phyloP scores from a whole-genome alignment of 768 basidiomycete genomes.

The Agrocybe praecox region DNA sequence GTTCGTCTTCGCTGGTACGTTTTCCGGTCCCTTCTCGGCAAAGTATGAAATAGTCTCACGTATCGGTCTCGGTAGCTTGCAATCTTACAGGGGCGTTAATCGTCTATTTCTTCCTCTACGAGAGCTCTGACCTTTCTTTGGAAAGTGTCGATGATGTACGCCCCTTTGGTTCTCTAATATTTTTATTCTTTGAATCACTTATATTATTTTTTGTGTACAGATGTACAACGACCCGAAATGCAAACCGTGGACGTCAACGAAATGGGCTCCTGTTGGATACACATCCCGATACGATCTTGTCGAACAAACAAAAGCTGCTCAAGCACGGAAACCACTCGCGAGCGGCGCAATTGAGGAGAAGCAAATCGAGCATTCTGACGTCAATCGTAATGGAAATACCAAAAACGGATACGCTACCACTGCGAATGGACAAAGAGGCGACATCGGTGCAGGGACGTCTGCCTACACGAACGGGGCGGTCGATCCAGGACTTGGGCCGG shows the following conservation, averaged over 20 bases:
- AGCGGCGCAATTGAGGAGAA: conserved; percentile 24
- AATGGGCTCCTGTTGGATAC: conserved; percentile 65
- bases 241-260: conserved; percentile 66
- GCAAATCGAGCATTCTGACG: conserved; percentile 18
- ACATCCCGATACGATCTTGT: conserved; percentile 44
- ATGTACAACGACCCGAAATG: conserved; percentile 68
- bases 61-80: conserved; percentile 37
- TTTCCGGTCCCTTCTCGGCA: background rate
- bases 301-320: conserved; percentile 42
- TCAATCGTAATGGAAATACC: background rate
- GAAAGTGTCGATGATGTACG: conserved; percentile 63
- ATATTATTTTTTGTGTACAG: conserved; percentile 21
- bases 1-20: conserved; percentile 66
- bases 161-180: background rate
- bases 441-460: background rate
- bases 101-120: conserved; percentile 78
- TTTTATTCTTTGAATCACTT: background rate
- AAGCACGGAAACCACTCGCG: conserved; percentile 28
- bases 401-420: background rate
- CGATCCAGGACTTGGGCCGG: background rate
- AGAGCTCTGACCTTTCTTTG: conserved; percentile 65
- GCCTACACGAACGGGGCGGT: background rate
- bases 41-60: background rate
- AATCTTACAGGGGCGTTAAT: conserved; percentile 61
- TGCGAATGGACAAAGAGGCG: background rate